A percentile compares a stretch with the other conserved stretches of the same genome.
Conservation (phyloP, 768 basidiomycete genomes). For the Mrakia frigida region DNA sequence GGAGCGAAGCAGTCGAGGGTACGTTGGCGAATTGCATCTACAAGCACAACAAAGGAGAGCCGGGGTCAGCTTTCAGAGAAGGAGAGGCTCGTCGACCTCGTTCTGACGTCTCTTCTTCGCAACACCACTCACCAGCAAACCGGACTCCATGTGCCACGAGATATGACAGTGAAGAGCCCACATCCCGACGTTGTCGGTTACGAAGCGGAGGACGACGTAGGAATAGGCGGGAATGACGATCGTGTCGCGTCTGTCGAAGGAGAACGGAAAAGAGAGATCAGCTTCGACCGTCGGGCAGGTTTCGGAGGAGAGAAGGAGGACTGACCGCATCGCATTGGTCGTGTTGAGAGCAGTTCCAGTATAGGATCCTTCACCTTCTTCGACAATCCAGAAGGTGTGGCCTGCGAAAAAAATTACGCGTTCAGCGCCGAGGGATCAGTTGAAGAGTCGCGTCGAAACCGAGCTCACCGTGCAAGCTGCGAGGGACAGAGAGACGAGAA, state of each 20-base stretch:
- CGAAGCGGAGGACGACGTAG: slow-evolving; percentile 50
- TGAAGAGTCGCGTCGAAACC: background rate
- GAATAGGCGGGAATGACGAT: slow-evolving; percentile 47
- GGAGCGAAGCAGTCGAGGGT: background rate
- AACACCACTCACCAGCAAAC: background rate
- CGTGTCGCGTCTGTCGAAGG: slow-evolving; percentile 41
- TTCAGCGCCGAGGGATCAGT: slow-evolving; percentile 10
- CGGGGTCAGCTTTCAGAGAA: background rate
- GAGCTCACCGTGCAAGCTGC: background rate
- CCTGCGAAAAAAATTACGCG: slow-evolving; percentile 28
- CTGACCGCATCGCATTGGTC: slow-evolving; percentile 46
- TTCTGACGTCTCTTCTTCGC: no score
- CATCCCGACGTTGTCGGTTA: slow-evolving; percentile 47
- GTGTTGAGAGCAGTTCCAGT: slow-evolving; percentile 38
- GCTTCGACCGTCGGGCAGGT: no score
- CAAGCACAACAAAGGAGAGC: background rate
- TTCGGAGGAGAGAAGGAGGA: background rate
- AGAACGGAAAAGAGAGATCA: background rate
- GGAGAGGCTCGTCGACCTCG: no score
- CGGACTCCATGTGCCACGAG: background rate
- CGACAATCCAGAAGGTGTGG: slow-evolving; percentile 30
- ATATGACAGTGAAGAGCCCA: slow-evolving; percentile 20
- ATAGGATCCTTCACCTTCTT: slow-evolving; percentile 14
- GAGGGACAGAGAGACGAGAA: background rate
- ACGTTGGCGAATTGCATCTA: slow-evolving; percentile 15